A percentile compares a stretch with the other conserved stretches of the same genome.
These are phyloP conservation scores for Fusarium miscanthi DNA, from an alignment of 2,329 filamentous ascomycete species.

Conservation along the genomic window DNA sequence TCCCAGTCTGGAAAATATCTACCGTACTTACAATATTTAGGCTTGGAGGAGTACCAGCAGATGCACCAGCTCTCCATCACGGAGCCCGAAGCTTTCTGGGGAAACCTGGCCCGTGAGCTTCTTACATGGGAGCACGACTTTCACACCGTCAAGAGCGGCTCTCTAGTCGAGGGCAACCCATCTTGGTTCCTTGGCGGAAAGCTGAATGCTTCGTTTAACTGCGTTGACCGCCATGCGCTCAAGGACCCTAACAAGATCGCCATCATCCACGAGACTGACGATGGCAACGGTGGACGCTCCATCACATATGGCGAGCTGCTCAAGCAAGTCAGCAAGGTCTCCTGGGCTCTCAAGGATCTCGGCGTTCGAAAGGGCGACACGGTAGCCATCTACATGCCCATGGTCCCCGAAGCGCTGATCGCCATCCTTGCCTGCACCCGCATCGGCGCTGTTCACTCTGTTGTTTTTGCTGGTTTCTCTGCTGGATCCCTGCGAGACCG, in stretches of 20 bases:
- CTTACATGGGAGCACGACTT: conserved; percentile 90
- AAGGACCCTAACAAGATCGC: conserved; percentile 89
- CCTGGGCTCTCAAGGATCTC: conserved; percentile 87
- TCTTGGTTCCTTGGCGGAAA: conserved; percentile 93
- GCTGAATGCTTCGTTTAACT: conserved; percentile 94
- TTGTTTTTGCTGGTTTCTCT: conserved; percentile 95
- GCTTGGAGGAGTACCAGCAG: conserved; percentile 70
- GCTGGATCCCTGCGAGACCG: conserved; percentile 91
- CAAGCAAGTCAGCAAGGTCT: conserved; percentile 84
- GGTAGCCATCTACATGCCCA: conserved; percentile 93
- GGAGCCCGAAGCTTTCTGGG: conserved; percentile 89
- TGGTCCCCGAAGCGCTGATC: conserved; percentile 93
- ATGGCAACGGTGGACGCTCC: conserved; percentile 83
- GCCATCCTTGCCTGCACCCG: conserved; percentile 81
- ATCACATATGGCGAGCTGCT: conserved; percentile 92
- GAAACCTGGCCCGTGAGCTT: conserved; percentile 80
- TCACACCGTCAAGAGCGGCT: conserved; percentile 82
- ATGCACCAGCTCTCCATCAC: conserved; percentile 83
- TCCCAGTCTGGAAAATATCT: neutral
- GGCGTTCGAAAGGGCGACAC: conserved; percentile 95
- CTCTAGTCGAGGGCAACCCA: conserved; percentile 79
- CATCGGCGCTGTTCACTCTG: conserved; percentile 92
- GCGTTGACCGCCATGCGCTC: conserved; percentile 90
- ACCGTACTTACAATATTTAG: conserved; percentile 46
- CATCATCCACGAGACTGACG: conserved; percentile 96